phyloP scores from a whole-genome alignment of 805 yeast genomes.

The Grigorovia yakushimaensis region DNA sequence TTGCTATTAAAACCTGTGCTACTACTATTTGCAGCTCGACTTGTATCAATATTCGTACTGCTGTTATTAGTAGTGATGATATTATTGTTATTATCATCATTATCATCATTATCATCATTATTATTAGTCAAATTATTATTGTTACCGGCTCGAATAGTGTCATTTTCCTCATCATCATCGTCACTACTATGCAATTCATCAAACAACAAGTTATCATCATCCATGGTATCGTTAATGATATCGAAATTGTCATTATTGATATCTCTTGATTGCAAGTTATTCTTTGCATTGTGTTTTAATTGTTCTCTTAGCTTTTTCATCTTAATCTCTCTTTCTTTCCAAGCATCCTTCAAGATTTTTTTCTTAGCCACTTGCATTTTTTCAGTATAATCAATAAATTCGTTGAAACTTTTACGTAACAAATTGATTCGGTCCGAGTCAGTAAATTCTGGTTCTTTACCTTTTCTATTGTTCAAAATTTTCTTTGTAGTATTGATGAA shows the following conservation, averaged over 20 bases:
- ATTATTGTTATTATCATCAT: background rate
- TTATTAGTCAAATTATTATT: too few species aligned
- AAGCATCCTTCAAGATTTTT: conserved; percentile 24
- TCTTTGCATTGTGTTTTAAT: conserved; percentile 27
- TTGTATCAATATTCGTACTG: background rate
- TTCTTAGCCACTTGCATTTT: conserved; percentile 11
- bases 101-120: conserved; percentile 3
- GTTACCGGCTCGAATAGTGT: background rate
- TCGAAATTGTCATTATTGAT: background rate
- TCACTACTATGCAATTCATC: conserved; percentile 25
- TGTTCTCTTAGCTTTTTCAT: conserved; percentile 20
- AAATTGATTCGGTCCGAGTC: background rate
- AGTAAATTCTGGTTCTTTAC: background rate
- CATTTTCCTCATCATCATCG: conserved; percentile 20
- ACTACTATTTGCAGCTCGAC: too few species aligned
- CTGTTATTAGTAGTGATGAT: background rate
- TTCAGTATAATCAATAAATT: conserved; percentile 11
- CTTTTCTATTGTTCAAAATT: background rate
- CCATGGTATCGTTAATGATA: conserved; percentile 19
- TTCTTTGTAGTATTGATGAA: conserved; percentile 12
- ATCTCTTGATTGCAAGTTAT: conserved; percentile 15
- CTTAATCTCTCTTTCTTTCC: conserved; percentile 26
- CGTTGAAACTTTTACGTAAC: conserved; percentile 2
- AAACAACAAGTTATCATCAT: conserved; percentile 25
- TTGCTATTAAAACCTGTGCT: too few species aligned